Evolutionary conservation across 2,329 filamentous ascomycete genomes (phyloP), one percentile per base, ranked within the genome.

Genomic region (Ascochyta lentis): DNA sequence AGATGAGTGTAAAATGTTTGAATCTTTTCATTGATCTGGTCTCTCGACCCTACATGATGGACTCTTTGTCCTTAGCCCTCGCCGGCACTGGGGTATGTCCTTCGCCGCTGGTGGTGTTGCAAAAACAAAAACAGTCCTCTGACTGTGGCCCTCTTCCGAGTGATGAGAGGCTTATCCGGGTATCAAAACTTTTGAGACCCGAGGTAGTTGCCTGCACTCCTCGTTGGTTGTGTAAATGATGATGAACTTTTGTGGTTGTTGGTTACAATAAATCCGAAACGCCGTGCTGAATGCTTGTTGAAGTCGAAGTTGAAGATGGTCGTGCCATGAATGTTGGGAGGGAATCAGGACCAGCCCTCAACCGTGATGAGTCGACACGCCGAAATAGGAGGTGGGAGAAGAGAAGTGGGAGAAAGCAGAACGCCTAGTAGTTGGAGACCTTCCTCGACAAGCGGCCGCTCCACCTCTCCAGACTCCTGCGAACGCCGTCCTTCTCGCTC

Each of bases 331-430:
- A 22, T 43, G 16, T 16, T 31, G 40, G 37, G 72, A 74, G 72
- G 73, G 73, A 75, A 67, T 76, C 72, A 72, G 72, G 67, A 75
- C 70, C 73, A 75, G 72, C 72, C 74, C 74, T 73, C 72, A 54
- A 45, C 24, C 33, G 24, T 13, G 39, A n/a, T 42, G 43, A 48
- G 50, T 41, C 34, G 47, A 52, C 41, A 54, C 51, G 37, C 49
- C 37, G 51, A 37, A 54, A 56, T 48, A 49, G 47, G 38, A 56
- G 3, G 24, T 13, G 43, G 41, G 31, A 43, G 54, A 49, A 54
- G 56, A 41, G 39, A 56, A 58, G 47, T 46, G 48, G 19, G 56
- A 29, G 8, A 23, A 45, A 15, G 27, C 13, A 39, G 46, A 23
- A 37, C 3, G 39, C 53, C 55, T 69, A 67, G 54, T 68, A 58